phyloP scores from a whole-genome alignment of 2,329 filamentous ascomycete species.

The Epichloe baconii region DNA sequence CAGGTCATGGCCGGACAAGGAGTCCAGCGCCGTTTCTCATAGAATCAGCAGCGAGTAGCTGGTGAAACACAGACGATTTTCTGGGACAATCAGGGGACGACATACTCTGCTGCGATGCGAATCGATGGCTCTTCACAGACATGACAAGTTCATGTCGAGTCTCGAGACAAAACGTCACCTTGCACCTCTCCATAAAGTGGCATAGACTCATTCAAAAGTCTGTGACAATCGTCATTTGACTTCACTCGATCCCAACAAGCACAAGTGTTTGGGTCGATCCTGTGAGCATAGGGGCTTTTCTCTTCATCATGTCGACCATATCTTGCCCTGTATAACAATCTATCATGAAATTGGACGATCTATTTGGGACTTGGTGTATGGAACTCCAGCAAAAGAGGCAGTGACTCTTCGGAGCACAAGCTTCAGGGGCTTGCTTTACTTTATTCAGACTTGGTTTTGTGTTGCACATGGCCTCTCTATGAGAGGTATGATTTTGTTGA shows the following conservation, averaged over 20 bases:
- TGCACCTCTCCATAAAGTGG: not conserved
- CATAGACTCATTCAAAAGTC: not conserved
- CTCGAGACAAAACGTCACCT: not conserved
- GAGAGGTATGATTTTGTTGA: not conserved
- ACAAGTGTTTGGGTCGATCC: not conserved
- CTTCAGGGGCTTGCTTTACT: not conserved
- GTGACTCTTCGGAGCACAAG: not conserved
- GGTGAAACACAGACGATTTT: not conserved
- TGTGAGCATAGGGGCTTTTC: not conserved
- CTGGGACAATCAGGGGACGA: not conserved
- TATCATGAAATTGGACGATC: slow-evolving; percentile 12
- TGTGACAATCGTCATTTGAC: not conserved
- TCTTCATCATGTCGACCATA: slow-evolving; percentile 3
- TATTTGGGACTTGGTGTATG: not conserved
- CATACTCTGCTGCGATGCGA: not conserved
- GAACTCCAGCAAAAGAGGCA: not conserved
- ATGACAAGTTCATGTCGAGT: not conserved
- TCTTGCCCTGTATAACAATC: slow-evolving; percentile 17
- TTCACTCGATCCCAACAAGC: not conserved
- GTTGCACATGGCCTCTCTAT: not conserved
- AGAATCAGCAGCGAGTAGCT: slow-evolving; percentile 16
- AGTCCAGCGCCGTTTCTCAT: slow-evolving; percentile 44
- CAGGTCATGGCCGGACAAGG: slow-evolving; percentile 43
- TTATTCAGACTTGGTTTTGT: not conserved
- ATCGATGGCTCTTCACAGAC: not conserved